These are phyloP conservation scores for Ceratonia siliqua DNA, from an alignment of 306 rosid species.

Conservation along the genomic window DNA sequence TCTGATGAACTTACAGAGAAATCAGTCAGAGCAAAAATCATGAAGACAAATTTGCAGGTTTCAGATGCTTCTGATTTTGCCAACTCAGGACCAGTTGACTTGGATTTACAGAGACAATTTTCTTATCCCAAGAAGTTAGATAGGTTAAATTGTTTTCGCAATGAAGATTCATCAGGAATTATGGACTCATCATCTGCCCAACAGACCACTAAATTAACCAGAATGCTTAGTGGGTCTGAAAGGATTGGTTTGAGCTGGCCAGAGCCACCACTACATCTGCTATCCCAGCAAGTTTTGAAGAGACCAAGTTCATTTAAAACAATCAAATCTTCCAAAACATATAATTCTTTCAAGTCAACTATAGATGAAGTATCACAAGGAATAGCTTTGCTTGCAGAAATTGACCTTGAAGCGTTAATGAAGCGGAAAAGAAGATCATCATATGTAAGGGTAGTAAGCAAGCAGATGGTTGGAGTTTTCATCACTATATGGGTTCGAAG, in stretches of 20 bases:
- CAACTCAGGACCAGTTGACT: conserved; percentile 32
- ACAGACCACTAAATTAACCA: conserved; percentile 55
- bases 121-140: conserved; percentile 62
- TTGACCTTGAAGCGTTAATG: conserved; percentile 81
- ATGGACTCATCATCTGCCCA: conserved; percentile 47
- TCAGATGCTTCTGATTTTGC: conserved; percentile 46
- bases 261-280: conserved; percentile 77
- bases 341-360: conserved; percentile 71
- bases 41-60: conserved; percentile 33
- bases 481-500: conserved; percentile 95
- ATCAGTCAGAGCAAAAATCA: conserved; percentile 28
- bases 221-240: conserved; percentile 86
- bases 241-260: conserved; percentile 99
- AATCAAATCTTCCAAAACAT: conserved; percentile 57
- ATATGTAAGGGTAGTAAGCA: conserved; percentile 92
- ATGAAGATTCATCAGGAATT: conserved; percentile 38
- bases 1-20: conserved; percentile 38
- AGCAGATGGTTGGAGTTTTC: conserved; percentile 99
- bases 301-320: conserved; percentile 72
- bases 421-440: conserved; percentile 79
- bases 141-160: conserved; percentile 50
- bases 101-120: conserved; percentile 48
- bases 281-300: conserved; percentile 64
- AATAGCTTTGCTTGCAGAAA: conserved; percentile 60
- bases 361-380: conserved; percentile 51